Base-by-base conservation (phyloP, 2,329 filamentous ascomycete genomes). In the Xylaria sp. region DNA sequence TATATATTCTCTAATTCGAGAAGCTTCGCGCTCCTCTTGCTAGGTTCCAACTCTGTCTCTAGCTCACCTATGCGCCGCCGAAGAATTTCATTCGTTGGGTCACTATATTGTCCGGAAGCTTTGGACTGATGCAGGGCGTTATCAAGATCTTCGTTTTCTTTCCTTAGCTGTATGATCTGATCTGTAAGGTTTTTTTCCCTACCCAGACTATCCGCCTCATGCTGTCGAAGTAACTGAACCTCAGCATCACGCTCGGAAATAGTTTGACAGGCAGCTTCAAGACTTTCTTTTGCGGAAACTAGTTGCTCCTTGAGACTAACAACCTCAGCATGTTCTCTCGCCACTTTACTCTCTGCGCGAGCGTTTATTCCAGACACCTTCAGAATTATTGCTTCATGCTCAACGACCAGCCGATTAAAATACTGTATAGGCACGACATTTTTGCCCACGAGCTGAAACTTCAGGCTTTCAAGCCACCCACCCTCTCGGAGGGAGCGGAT, bases 391-490 rank as follows among this genome's bases (percentile, higher is more conserved):
- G 20, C 7, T 56, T 77, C 76, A 34, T 76, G 56, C 34, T 78
- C 70, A 5, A 65, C 66, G 3, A 67, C 72, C 18, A 78, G 63
- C 7, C 73, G 73, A 55, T 77, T 76, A 51, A 76, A 77, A 48
- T 66, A 69, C 4, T 69, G 70, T 1, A 76, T 73, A 2, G 75
- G 73, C 4, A 74, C 73, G 1, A 51, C 13, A 1, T 62, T 57
- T 44, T 73, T 56, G 0, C 73, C 73, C 0, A 56, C 66, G 0
- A 75, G 63, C 18, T 68, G 5, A 4, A 39, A 4, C 28, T 73
- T 76, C 1, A 73, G 32, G 28, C 62, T 65, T 5, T 73, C 69
- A 10, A 77, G 67, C 75, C 74, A 77, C 2, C 51, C 65, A 1
- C 72, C 70, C 15, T 59, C 63, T 20, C 69, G 62, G 5, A 74